Conservation (phyloP, 371 early-diverging fungal species). For the Neoconidiobolus thromboides region DNA sequence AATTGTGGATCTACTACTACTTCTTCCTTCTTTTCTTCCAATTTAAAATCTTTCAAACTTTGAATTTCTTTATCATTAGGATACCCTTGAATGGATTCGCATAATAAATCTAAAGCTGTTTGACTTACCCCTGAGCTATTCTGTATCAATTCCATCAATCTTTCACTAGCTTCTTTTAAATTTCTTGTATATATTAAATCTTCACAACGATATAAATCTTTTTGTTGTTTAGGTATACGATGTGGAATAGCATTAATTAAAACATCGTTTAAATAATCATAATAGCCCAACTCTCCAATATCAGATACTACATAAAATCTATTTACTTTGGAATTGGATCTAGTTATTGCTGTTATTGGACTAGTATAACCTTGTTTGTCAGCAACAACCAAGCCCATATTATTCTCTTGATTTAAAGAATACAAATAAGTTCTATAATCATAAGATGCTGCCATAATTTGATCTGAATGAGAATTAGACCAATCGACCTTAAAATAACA, state of each 20-base stretch:
- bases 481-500: neutral
- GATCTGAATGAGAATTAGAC: constrained; percentile 1
- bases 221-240: neutral
- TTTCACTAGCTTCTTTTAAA: neutral
- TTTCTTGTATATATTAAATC: neutral
- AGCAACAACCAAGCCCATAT: neutral
- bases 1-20: neutral
- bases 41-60: neutral
- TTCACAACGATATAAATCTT: neutral
- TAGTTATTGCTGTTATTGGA: neutral
- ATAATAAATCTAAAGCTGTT: neutral
- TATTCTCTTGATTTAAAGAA: neutral
- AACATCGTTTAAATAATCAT: neutral
- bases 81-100: neutral
- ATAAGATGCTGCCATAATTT: neutral
- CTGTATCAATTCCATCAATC: neutral
- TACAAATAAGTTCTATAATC: neutral
- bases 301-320: neutral
- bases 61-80: neutral
- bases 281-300: neutral
- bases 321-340: neutral
- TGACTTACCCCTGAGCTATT: neutral
- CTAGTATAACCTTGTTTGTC: neutral
- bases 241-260: neutral
- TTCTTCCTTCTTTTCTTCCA: neutral